Evolutionary conservation across 1,284 basidiomycete genomes (phyloP).

Genomic region (Anthracocystis setariae): DNA sequence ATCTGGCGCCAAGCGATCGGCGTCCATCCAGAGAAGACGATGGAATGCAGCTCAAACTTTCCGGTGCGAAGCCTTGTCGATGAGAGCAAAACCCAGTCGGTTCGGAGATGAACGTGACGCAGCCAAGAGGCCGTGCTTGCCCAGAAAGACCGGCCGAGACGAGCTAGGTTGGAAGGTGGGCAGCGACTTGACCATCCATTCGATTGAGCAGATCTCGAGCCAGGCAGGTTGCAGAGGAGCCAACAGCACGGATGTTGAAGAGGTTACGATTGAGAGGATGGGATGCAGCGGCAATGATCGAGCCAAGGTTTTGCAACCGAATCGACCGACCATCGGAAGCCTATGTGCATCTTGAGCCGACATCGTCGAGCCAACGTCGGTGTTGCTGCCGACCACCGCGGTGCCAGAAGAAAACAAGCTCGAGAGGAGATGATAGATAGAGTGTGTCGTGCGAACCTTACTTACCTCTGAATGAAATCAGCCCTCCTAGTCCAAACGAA

Average conservation of each 20-base stretch:
- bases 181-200: background rate
- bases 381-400: conserved; percentile 1
- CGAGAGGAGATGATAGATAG: conserved; percentile 7
- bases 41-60: background rate
- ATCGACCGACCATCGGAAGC: conserved; percentile 18
- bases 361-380: conserved; percentile 11
- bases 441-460: conserved; percentile 13
- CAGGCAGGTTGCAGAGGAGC: background rate
- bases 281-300: conserved; percentile 21
- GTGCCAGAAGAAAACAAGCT: conserved; percentile 8
- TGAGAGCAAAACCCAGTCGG: background rate
- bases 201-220: background rate
- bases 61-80: background rate
- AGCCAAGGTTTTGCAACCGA: conserved; percentile 13
- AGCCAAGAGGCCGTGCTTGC: background rate
- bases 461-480: conserved; percentile 24
- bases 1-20: background rate
- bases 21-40: background rate
- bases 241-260: background rate
- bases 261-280: background rate
- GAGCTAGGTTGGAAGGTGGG: background rate
- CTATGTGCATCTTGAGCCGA: background rate
- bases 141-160: background rate
- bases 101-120: background rate
- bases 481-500: conserved; percentile 1